Evolutionary conservation across 305 asterid species (phyloP).

Genomic region (Caryopteris hybrid): DNA sequence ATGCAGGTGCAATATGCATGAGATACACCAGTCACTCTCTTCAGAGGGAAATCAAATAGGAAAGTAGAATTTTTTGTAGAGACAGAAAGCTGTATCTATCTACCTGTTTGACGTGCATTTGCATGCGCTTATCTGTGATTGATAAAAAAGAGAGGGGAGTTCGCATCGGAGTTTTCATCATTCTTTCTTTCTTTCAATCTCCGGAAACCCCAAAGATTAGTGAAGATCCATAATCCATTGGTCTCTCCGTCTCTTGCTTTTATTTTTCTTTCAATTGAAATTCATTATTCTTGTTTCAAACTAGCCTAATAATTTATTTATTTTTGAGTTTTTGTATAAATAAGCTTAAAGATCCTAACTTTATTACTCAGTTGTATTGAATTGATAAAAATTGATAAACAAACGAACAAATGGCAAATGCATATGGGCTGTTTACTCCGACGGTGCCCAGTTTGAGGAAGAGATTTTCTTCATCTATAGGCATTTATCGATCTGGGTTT

Average conservation of each 20-base stretch:
- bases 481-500: conserved; percentile 49
- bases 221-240: not conserved
- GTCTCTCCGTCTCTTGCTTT: conserved; percentile 9
- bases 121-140: conserved; percentile 16
- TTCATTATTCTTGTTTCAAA: conserved; percentile 10
- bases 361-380: not conserved
- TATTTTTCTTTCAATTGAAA: conserved; percentile 8
- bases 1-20: conserved; percentile 27
- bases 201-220: conserved; percentile 25
- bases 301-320: not conserved
- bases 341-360: conserved; percentile 24
- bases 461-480: conserved; percentile 25
- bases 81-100: not conserved
- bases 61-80: not conserved
- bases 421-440: conserved; percentile 57
- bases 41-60: not conserved
- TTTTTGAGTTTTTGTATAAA: not conserved
- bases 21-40: conserved; percentile 21
- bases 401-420: conserved; percentile 50
- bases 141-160: not conserved
- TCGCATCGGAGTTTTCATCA: conserved; percentile 11
- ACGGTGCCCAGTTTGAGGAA: conserved; percentile 27
- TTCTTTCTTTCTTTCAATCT: conserved; percentile 9
- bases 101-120: conserved; percentile 17
- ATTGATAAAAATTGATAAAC: no score